These are phyloP conservation scores for Jacaranda copaia DNA, from an alignment of 257 asterid species.

Conservation along the genomic window DNA sequence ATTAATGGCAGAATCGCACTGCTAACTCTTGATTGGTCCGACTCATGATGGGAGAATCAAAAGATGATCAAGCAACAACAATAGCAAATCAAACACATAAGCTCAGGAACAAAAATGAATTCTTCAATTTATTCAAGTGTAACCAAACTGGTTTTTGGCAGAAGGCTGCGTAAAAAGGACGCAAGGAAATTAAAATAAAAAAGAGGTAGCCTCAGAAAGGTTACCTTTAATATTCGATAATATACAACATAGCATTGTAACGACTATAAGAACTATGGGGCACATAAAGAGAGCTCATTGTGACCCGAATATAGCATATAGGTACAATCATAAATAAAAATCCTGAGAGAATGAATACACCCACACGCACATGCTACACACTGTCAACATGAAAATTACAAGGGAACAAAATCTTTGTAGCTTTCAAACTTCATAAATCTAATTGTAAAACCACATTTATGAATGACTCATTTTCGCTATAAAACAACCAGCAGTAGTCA, in stretches of 20 bases:
- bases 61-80: no score
- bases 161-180: conserved; percentile 26
- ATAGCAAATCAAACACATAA: not conserved
- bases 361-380: conserved; percentile 47
- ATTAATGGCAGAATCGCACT: no score
- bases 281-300: conserved; percentile 41
- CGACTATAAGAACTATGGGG: conserved; percentile 42
- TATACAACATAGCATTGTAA: conserved; percentile 48
- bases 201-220: conserved; percentile 54
- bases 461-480: conserved; percentile 39
- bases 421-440: conserved; percentile 33
- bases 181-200: no score
- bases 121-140: conserved; percentile 33
- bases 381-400: conserved; percentile 46
- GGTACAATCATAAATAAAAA: conserved; percentile 39
- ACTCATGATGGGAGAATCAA: no score
- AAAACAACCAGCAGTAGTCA: conserved; percentile 27
- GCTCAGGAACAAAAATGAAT: conserved; percentile 18
- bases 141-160: conserved; percentile 10
- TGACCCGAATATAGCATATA: conserved; percentile 46
- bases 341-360: conserved; percentile 50
- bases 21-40: no score
- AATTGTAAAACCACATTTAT: conserved; percentile 37
- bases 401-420: conserved; percentile 34
- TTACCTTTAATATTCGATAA: conserved; percentile 44